Base-by-base conservation (phyloP, 192 early-diverging fungal species). In the Lobulomyces angularis region DNA sequence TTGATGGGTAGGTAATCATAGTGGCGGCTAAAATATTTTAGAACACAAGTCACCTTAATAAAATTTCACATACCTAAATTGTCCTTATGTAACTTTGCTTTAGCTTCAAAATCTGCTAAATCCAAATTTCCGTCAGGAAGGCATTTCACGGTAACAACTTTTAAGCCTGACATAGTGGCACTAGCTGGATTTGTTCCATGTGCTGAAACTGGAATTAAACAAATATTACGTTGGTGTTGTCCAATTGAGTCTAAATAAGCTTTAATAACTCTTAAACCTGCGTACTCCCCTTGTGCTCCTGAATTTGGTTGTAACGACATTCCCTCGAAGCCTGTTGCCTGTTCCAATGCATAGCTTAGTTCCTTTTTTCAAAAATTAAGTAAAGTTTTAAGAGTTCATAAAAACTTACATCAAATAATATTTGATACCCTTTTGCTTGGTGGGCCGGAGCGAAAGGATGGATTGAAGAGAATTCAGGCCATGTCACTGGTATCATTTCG, bases 1-100 rank as follows among this genome's bases (percentile, higher is more conserved):
- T 98, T 37, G 91, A 96, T 26, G 95, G 95, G 46, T 98, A 98
- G 3, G 95, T 98, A 55, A 98, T 91, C 95, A 98, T 98, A 46
- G 88, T 79, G 8, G 89, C 90, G 18, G 95, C 83, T 37, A 98
- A n/a, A n/a, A n/a, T n/a, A n/a, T n/a, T n/a, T n/a, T n/a, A n/a
- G n/a, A n/a, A n/a, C n/a, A n/a, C n/a, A n/a, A n/a, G n/a, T n/a
- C n/a, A n/a, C n/a, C n/a, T n/a, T n/a, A n/a, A n/a, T n/a, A n/a
- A n/a, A n/a, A n/a, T n/a, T n/a, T n/a, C n/a, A n/a, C n/a, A n/a
- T n/a, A n/a, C n/a, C n/a, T n/a, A n/a, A 76, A 12, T 48, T 56
- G 32, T 88, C 82, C 62, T 80, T 77, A 65, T 93, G 67, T 78
- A 90, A 83, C 32, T 47, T 61, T 29, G 90, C 90, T 74, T 95